Evolutionary conservation across 2,329 filamentous ascomycete genomes (phyloP).

Genomic region (Fusarium sp.): DNA sequence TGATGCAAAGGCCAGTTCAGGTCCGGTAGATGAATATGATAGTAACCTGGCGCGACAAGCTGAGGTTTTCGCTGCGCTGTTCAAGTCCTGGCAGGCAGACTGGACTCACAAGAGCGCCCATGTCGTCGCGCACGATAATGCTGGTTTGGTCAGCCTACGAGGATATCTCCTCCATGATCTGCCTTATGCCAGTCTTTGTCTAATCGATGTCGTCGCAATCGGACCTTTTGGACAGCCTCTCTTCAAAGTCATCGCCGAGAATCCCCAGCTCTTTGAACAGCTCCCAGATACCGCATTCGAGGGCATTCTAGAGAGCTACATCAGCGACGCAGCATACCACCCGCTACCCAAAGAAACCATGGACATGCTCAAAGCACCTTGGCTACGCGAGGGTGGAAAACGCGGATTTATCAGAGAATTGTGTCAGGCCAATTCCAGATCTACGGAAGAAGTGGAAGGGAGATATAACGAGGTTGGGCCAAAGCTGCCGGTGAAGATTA

Average conservation of each 20-base stretch:
- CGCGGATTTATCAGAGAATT: slow-evolving; percentile 58
- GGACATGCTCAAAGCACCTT: slow-evolving; percentile 55
- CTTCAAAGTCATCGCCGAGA: slow-evolving; percentile 57
- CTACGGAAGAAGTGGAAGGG: slow-evolving; percentile 53
- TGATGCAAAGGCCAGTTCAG: slow-evolving; percentile 1
- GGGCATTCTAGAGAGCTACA: slow-evolving; percentile 57
- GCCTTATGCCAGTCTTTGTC: slow-evolving; percentile 55
- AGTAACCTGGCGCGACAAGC: slow-evolving; percentile 56
- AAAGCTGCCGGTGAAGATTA: slow-evolving; percentile 55
- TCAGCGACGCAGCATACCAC: slow-evolving; percentile 54
- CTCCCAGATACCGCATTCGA: slow-evolving; percentile 53
- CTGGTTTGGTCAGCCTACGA: slow-evolving; percentile 57
- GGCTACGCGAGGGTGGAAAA: slow-evolving; percentile 50
- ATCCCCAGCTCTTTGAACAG: slow-evolving; percentile 53
- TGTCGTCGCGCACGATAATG: slow-evolving; percentile 61
- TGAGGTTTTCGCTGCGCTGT: slow-evolving; percentile 55
- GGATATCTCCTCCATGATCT: slow-evolving; percentile 55
- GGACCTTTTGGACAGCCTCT: slow-evolving; percentile 59
- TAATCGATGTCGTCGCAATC: slow-evolving; percentile 59
- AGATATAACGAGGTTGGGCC: slow-evolving; percentile 54
- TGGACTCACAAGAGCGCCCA: slow-evolving; percentile 51
- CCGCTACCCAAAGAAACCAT: slow-evolving; percentile 51
- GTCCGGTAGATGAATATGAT: slow-evolving; percentile 46
- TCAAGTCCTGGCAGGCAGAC: slow-evolving; percentile 50
- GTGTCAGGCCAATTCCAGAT: slow-evolving; percentile 46